Base-by-base conservation (phyloP, 2,329 filamentous ascomycete genomes). In the Diatrype stigma region DNA sequence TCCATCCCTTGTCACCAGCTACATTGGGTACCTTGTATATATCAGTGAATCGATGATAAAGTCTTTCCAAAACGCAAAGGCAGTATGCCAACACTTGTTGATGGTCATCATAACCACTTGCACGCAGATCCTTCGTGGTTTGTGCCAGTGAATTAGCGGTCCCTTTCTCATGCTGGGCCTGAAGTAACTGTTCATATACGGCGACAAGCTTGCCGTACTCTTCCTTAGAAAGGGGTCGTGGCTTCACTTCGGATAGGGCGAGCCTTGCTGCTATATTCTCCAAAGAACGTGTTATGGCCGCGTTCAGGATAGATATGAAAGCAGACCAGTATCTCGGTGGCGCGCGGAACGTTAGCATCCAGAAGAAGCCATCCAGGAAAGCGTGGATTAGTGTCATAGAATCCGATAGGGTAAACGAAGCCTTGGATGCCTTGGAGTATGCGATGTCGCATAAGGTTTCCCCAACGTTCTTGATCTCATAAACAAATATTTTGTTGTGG, bases 361-460 rank as follows among this genome's bases (percentile, higher is more conserved):
- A 54, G 34, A 55, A 46, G 12, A 68, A 37, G 6, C 52, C 56
- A 45, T 60, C 53, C 16, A 62, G 37, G 5, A 79, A 54, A 2
- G 65, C 60, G 37, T 67, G 63, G 23, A 69, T 58, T 17, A 76
- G 66, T 6, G 65, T 68, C 11, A 76, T 51, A 49, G 75, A 75
- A 52, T 78, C 70, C 14, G 61, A 51, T n/a, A 76, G 61, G 1
- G 65, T 63, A 6, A 60, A 56, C 1, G 57, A 56, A 3, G 59
- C 52, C 2, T 51, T 56, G 1, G 70, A 68, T 0, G 72, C 52
- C 38, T 71, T 65, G 1, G 76, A 78, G 59, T 76, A 79, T 26
- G 76, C 75, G 45, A 82, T 67, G 49, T 73, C 77, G 3, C 75
- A 74, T 2, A 83, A 56, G 2, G 75, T 68, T 10, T 70, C 68